Evolutionary conservation across 2,329 filamentous ascomycete genomes (phyloP).

Genomic region (Aureobasidium sp.): DNA sequence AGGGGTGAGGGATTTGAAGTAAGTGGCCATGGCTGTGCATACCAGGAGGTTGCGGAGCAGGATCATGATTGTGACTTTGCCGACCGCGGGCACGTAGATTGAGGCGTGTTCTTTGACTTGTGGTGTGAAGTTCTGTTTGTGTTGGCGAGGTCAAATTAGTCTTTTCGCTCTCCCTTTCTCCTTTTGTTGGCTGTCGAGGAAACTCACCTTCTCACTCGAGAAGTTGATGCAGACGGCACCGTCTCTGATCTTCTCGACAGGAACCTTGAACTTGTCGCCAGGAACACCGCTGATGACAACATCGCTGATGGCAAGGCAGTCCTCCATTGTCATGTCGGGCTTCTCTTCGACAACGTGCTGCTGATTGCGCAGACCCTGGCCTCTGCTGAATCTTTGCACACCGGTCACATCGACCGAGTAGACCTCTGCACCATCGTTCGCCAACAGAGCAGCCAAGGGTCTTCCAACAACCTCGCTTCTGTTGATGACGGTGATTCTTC

Average conservation of each 20-base stretch:
- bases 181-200: neutral
- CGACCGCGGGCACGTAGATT: constrained; percentile 94
- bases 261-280: constrained; percentile 80
- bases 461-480: constrained; percentile 91
- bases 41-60: constrained; percentile 83
- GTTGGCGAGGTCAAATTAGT: neutral
- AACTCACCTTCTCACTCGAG: constrained; percentile 68
- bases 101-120: constrained; percentile 92
- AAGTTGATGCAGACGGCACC: constrained; percentile 99
- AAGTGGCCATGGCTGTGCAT: constrained; percentile 33
- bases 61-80: constrained; percentile 94
- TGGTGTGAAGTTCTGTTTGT: constrained; percentile 67
- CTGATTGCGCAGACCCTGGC: constrained; percentile 74
- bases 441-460: constrained; percentile 83
- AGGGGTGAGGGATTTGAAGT: neutral
- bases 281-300: constrained; percentile 94
- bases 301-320: constrained; percentile 81
- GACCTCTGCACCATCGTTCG: constrained; percentile 91
- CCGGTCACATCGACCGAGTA: constrained; percentile 92
- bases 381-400: constrained; percentile 86
- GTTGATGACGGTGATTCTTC: constrained; percentile 95
- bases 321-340: constrained; percentile 68
- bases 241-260: constrained; percentile 72
- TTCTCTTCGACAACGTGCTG: constrained; percentile 84
- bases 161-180: too few species aligned